These are phyloP conservation scores for Penicillium flavigenum DNA, from an alignment of 495 filamentous ascomycete species.

Conservation along the genomic window DNA sequence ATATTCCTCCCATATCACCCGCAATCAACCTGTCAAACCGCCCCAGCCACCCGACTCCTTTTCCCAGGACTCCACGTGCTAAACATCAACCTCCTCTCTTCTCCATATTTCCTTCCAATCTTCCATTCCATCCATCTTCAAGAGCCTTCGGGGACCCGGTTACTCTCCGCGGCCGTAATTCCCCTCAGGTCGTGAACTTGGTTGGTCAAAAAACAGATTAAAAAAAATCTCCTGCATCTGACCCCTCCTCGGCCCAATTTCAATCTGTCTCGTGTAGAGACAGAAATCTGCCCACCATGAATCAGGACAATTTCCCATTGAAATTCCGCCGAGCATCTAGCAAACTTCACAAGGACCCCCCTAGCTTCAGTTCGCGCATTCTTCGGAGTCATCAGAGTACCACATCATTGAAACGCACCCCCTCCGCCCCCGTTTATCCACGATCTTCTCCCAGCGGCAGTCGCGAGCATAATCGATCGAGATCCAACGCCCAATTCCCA, in stretches of 20 bases:
- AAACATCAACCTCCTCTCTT: slow-evolving; percentile 13
- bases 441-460: slow-evolving; percentile 42
- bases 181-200: slow-evolving; percentile 6
- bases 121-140: slow-evolving; percentile 1
- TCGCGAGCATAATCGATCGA: slow-evolving; percentile 50
- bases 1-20: not conserved
- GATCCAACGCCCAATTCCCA: slow-evolving; percentile 48
- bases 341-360: slow-evolving; percentile 52
- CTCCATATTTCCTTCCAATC: slow-evolving; percentile 8
- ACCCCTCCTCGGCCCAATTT: slow-evolving; percentile 34
- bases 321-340: slow-evolving; percentile 50
- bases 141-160: slow-evolving; percentile 9
- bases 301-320: slow-evolving; percentile 45
- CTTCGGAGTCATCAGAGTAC: slow-evolving; percentile 48
- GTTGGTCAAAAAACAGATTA: slow-evolving; percentile 8
- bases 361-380: slow-evolving; percentile 44
- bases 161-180: slow-evolving; percentile 9
- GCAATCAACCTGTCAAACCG: slow-evolving; percentile 7
- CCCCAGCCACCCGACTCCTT: slow-evolving; percentile 22
- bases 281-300: slow-evolving; percentile 41
- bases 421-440: slow-evolving; percentile 63
- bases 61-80: slow-evolving; percentile 27
- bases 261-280: slow-evolving; percentile 32
- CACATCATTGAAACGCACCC: slow-evolving; percentile 62
- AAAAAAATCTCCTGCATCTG: slow-evolving; percentile 19